These are phyloP conservation scores for Tuber indicum DNA, from an alignment of 495 filamentous ascomycete species.

Conservation along the genomic window DNA sequence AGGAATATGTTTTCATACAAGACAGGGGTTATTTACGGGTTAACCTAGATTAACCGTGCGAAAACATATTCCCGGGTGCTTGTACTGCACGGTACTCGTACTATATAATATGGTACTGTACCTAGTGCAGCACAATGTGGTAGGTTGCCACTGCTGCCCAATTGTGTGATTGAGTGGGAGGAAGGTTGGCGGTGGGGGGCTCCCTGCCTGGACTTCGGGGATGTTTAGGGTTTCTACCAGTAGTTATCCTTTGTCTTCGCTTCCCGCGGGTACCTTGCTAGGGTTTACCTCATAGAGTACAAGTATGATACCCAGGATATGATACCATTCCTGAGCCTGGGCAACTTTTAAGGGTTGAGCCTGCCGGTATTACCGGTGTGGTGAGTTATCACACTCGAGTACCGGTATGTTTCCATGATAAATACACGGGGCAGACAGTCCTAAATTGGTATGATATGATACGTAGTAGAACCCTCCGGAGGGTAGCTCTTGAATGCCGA, in stretches of 20 bases:
- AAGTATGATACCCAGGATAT: too few species aligned
- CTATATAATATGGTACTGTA: too few species aligned
- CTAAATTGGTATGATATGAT: too few species aligned
- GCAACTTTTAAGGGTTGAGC: not conserved
- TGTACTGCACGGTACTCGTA: too few species aligned
- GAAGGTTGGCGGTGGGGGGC: not conserved
- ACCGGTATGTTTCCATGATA: not conserved
- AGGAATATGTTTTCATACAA: too few species aligned
- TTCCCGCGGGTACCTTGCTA: not conserved
- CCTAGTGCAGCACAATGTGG: not conserved
- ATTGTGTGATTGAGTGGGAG: not conserved
- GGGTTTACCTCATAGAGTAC: not conserved
- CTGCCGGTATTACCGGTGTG: not conserved
- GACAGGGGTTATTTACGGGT: too few species aligned
- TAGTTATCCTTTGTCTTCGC: not conserved
- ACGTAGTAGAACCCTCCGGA: not conserved
- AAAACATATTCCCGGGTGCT: too few species aligned
- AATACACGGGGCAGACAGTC: not conserved
- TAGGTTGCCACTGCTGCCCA: not conserved
- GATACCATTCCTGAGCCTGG: not conserved
- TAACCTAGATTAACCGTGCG: too few species aligned
- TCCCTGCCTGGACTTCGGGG: not conserved
- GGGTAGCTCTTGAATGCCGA: not conserved
- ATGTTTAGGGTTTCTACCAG: not conserved
- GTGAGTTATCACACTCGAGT: not conserved